Evolutionary conservation across 2,329 filamentous ascomycete genomes (phyloP).

Genomic region (Erysiphe pisi): DNA sequence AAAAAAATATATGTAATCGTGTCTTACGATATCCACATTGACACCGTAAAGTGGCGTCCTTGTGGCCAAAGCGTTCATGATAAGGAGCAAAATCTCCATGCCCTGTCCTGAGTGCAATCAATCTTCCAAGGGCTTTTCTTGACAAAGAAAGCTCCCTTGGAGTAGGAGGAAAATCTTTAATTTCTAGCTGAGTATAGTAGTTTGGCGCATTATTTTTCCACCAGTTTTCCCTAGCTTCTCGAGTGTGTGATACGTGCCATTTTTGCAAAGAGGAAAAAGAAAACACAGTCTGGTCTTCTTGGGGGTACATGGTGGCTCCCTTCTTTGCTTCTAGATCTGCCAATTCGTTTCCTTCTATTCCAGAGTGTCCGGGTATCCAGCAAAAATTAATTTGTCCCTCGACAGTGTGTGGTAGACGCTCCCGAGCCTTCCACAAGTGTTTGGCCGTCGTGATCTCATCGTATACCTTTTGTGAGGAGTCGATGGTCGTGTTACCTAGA

Average conservation of each 20-base stretch:
- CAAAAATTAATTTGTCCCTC: not conserved
- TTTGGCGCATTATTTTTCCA: not conserved
- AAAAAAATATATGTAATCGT: not conserved
- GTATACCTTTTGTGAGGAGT: not conserved
- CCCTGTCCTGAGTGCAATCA: not conserved
- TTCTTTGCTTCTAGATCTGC: not conserved
- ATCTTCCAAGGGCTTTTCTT: slow-evolving; percentile 1
- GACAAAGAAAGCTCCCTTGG: not conserved
- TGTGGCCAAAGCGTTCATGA: not conserved
- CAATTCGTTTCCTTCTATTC: not conserved
- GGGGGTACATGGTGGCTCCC: too few relatives aligned
- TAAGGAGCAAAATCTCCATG: not conserved
- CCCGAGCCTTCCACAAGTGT: not conserved
- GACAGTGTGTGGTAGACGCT: not conserved
- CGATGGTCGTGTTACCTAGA: not conserved
- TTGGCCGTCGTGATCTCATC: not conserved
- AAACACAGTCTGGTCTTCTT: too few relatives aligned
- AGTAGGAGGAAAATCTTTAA: not conserved
- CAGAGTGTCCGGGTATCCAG: not conserved
- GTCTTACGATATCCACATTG: not conserved
- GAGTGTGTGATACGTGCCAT: too few relatives aligned
- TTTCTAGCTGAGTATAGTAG: not conserved
- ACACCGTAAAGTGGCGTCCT: not conserved
- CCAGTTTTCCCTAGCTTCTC: not conserved
- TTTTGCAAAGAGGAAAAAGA: too few relatives aligned